Percentiles rank a stretch among this genome's conserved stretches.
phyloP scores from a whole-genome alignment of 225 moss, liverwort and hornwort species.

The Neckera pumila region DNA sequence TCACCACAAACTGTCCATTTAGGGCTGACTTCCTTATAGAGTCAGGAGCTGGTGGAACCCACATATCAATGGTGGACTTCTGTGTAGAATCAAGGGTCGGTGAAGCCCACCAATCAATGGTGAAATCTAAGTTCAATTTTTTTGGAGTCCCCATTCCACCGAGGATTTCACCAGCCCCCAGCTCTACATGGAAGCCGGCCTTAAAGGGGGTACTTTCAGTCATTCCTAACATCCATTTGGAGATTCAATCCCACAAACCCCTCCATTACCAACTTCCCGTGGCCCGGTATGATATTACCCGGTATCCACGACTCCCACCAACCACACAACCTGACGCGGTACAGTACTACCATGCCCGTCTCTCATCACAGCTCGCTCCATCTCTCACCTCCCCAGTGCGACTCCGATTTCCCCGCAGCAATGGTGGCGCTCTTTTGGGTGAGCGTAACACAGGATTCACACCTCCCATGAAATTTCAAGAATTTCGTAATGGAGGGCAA shows the following conservation, averaged over 20 bases:
- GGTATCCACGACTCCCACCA: not conserved
- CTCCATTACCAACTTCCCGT: not conserved
- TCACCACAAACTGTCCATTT: too few relatives aligned
- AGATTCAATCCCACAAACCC: not conserved
- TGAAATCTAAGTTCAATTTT: too few relatives aligned
- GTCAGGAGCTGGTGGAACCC: too few relatives aligned
- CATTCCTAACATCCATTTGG: too few relatives aligned
- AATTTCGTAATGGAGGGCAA: not conserved
- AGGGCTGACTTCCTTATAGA: too few relatives aligned
- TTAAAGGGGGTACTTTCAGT: too few relatives aligned
- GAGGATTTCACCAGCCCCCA: too few relatives aligned
- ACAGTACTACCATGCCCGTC: not conserved
- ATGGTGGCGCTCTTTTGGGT: not conserved
- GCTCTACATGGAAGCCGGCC: too few relatives aligned
- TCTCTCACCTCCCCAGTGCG: not conserved
- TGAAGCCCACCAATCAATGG: too few relatives aligned
- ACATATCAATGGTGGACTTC: too few relatives aligned
- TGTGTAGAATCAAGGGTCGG: too few relatives aligned
- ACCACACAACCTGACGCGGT: not conserved
- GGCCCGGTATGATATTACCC: not conserved
- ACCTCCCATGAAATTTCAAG: not conserved
- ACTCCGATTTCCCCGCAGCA: not conserved
- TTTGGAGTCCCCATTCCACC: too few relatives aligned
- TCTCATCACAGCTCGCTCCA: not conserved
- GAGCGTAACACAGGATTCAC: not conserved